These are phyloP conservation scores for Cladophialophora bantiana DNA, from an alignment of 2,329 filamentous ascomycete species.

Conservation along the genomic window DNA sequence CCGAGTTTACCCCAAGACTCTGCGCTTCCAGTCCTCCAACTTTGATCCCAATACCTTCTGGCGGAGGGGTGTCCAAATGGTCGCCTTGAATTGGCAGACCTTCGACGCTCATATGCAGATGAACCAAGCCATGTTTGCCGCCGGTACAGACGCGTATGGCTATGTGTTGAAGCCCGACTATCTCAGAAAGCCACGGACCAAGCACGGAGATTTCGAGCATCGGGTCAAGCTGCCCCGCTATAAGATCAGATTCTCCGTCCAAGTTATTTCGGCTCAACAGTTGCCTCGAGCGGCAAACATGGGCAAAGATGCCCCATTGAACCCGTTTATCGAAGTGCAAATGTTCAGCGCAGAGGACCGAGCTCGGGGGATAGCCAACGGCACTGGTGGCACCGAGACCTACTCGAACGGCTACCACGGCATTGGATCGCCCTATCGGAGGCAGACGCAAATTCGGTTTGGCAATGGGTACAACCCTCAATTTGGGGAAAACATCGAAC, in stretches of 20 bases:
- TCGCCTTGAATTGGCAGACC: slow-evolving; percentile 96
- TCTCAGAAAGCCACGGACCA: slow-evolving; percentile 61
- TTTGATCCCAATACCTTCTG: slow-evolving; percentile 94
- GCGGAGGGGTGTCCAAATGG: slow-evolving; percentile 97
- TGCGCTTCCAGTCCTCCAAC: slow-evolving; percentile 85
- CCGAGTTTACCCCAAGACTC: slow-evolving; percentile 88
- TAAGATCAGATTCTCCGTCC: slow-evolving; percentile 79
- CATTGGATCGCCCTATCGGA: slow-evolving; percentile 74
- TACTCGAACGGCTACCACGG: slow-evolving; percentile 69
- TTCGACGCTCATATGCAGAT: slow-evolving; percentile 95
- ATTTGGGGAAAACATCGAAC: slow-evolving; percentile 79
- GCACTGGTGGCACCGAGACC: slow-evolving; percentile 70
- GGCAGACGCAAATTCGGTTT: slow-evolving; percentile 78
- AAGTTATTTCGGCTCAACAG: slow-evolving; percentile 92
- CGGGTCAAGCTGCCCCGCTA: slow-evolving; percentile 48
- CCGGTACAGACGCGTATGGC: slow-evolving; percentile 82
- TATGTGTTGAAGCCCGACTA: slow-evolving; percentile 93
- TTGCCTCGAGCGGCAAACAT: slow-evolving; percentile 81
- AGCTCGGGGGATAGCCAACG: slow-evolving; percentile 72
- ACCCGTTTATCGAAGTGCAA: slow-evolving; percentile 94
- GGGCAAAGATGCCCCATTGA: slow-evolving; percentile 76
- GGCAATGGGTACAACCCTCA: slow-evolving; percentile 94
- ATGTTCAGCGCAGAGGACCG: slow-evolving; percentile 95
- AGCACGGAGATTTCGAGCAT: slow-evolving; percentile 44
- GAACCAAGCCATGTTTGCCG: slow-evolving; percentile 97